These are phyloP conservation scores for Boletus reticuloceps DNA, from an alignment of 768 basidiomycete species.

Conservation along the genomic window DNA sequence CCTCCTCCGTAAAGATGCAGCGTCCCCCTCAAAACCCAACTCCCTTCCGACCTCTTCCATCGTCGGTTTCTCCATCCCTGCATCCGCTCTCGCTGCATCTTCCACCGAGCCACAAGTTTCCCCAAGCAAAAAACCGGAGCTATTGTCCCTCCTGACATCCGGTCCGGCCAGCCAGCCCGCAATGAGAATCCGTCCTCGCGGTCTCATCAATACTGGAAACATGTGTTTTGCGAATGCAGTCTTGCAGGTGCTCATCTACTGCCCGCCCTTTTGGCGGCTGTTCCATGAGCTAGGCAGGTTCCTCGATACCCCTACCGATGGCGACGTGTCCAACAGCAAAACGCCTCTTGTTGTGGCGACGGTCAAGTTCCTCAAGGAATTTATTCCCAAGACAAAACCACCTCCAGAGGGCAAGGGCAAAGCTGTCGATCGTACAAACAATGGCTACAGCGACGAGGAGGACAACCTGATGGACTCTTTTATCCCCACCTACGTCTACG, in stretches of 20 bases:
- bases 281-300: slow-evolving; percentile 69
- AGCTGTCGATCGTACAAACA: slow-evolving; percentile 33
- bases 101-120: slow-evolving; percentile 30
- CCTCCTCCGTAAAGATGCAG: slow-evolving; percentile 50
- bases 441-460: slow-evolving; percentile 39
- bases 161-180: slow-evolving; percentile 27
- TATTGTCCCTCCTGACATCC: slow-evolving; percentile 52
- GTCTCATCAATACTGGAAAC: slow-evolving; percentile 92
- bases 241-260: slow-evolving; percentile 87
- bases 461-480: slow-evolving; percentile 64
- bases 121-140: slow-evolving; percentile 43
- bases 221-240: slow-evolving; percentile 98
- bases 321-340: slow-evolving; percentile 27
- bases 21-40: slow-evolving; percentile 41
- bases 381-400: slow-evolving; percentile 35
- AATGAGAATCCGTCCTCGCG: slow-evolving; percentile 59
- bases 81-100: slow-evolving; percentile 29
- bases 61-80: slow-evolving; percentile 73
- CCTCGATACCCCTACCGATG: slow-evolving; percentile 32
- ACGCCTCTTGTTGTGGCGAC: slow-evolving; percentile 68
- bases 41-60: slow-evolving; percentile 68
- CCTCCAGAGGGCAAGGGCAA: slow-evolving; percentile 37
- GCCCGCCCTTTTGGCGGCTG: slow-evolving; percentile 78
- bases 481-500: slow-evolving; percentile 83
- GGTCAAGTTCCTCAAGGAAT: slow-evolving; percentile 76